A percentile compares a stretch with the other conserved stretches of the same genome.
Conservation (phyloP, 2,329 filamentous ascomycete genomes). For the Lecanoromycetidae sp. region DNA sequence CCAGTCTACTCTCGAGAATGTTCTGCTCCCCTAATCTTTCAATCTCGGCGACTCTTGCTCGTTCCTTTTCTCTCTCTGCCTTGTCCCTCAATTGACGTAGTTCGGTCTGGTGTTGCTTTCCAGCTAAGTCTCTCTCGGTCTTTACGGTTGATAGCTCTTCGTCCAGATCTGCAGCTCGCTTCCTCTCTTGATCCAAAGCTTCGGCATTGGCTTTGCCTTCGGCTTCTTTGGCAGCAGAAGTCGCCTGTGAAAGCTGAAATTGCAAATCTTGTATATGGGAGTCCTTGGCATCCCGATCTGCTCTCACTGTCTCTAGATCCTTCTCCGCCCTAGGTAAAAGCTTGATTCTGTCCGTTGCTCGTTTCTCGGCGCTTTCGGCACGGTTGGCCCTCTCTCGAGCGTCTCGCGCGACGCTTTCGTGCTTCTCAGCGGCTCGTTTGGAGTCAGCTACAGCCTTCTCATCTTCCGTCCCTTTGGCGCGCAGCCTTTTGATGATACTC, state of each 20-base stretch:
- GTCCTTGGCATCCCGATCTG: conserved; percentile 52
- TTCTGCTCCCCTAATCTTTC: conserved; percentile 70
- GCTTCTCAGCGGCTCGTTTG: conserved; percentile 45
- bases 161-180: conserved; percentile 42
- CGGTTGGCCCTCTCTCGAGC: conserved; percentile 44
- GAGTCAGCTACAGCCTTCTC: conserved; percentile 44
- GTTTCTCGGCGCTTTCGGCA: conserved; percentile 47
- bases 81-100: conserved; percentile 62
- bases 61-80: conserved; percentile 59
- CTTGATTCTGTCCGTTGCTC: conserved; percentile 43
- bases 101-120: conserved; percentile 58
- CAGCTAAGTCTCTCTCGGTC: conserved; percentile 64
- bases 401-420: conserved; percentile 41
- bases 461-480: conserved; percentile 50
- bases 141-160: conserved; percentile 53
- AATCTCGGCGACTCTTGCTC: conserved; percentile 53
- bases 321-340: conserved; percentile 40
- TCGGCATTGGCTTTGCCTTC: conserved; percentile 56
- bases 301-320: conserved; percentile 49
- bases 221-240: conserved; percentile 53
- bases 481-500: conserved; percentile 47
- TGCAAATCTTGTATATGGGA: conserved; percentile 56
- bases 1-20: conserved; percentile 76
- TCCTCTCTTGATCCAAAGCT: conserved; percentile 54
- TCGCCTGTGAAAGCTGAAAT: conserved; percentile 54